Percentiles rank a stretch among this genome's conserved stretches.
Conservation (phyloP, 1,284 basidiomycete genomes). For the Malassezia brasiliensis region DNA sequence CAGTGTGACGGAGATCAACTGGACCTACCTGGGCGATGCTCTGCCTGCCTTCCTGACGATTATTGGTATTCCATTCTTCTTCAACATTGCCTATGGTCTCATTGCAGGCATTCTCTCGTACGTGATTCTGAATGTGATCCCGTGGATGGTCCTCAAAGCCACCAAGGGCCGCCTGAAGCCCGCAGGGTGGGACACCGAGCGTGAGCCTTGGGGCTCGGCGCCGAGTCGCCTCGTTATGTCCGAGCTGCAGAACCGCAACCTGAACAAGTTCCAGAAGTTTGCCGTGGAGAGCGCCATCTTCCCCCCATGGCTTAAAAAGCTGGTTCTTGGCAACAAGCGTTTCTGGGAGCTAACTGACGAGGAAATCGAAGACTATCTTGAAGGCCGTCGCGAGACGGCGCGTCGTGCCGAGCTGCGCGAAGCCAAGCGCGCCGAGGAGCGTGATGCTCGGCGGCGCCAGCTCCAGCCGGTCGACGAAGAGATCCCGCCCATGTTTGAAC, state of each 20-base stretch:
- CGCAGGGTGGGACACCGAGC: constrained; percentile 51
- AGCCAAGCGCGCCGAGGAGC: constrained; percentile 26
- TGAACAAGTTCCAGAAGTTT: constrained; percentile 18
- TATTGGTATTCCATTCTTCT: constrained; percentile 31
- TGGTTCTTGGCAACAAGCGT: constrained; percentile 29
- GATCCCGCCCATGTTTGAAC: neutral
- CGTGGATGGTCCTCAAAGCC: constrained; percentile 56
- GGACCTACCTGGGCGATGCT: constrained; percentile 71
- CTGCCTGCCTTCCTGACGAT: constrained; percentile 54
- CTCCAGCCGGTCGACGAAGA: neutral
- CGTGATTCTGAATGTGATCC: constrained; percentile 63
- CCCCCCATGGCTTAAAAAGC: constrained; percentile 42
- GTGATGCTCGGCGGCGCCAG: constrained; percentile 11
- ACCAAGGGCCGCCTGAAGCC: constrained; percentile 60
- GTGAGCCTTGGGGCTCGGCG: constrained; percentile 36
- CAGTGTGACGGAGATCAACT: constrained; percentile 76
- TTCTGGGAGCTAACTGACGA: constrained; percentile 43
- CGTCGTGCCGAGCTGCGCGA: constrained; percentile 23
- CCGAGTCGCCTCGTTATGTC: constrained; percentile 18
- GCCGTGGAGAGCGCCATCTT: constrained; percentile 19
- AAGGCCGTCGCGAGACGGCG: constrained; percentile 35
- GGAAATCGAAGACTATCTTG: constrained; percentile 39
- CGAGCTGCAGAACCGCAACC: constrained; percentile 19
- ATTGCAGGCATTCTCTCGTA: constrained; percentile 68
- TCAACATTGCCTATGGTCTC: constrained; percentile 77